Evolutionary conservation across 176 grass and related monocot genomes (phyloP).

Genomic region (Leersia perrieri): DNA sequence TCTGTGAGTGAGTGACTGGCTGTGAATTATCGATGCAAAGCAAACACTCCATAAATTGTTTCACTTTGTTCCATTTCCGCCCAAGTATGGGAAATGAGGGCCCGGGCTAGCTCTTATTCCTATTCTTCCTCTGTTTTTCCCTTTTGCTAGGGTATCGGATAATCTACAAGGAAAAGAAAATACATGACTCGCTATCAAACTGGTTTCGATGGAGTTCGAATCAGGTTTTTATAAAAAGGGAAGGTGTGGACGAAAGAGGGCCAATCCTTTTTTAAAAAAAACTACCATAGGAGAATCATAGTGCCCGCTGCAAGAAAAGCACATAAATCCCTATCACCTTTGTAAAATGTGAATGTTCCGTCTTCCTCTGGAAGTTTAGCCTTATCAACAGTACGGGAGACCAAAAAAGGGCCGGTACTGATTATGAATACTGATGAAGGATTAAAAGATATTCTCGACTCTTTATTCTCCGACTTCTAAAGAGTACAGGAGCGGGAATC

Average conservation of each 20-base stretch:
- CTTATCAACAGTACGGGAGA: background rate
- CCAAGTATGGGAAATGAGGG: no score
- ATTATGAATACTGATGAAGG: no score
- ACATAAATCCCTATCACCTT: slow-evolving; percentile 34
- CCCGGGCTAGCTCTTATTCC: no score
- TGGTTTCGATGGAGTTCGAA: background rate
- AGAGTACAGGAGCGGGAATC: background rate
- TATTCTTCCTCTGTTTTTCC: no score
- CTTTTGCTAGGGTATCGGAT: background rate
- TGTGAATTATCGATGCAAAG: no score
- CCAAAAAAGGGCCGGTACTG: background rate
- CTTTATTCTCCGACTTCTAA: background rate
- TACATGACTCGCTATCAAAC: background rate
- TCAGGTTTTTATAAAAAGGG: background rate
- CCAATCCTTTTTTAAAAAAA: background rate
- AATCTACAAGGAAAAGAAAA: background rate
- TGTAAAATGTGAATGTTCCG: slow-evolving; percentile 23
- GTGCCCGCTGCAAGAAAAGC: slow-evolving; percentile 30
- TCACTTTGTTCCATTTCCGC: no score
- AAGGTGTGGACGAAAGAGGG: background rate
- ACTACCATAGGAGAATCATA: no score
- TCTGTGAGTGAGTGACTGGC: no score
- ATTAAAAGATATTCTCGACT: background rate
- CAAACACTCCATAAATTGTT: no score
- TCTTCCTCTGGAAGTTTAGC: background rate